Percentiles rank a stretch among this genome's conserved stretches.
These are phyloP conservation scores for Aureobasidium sp. DNA, from an alignment of 2,329 filamentous ascomycete genomes.

Conservation along the genomic window DNA sequence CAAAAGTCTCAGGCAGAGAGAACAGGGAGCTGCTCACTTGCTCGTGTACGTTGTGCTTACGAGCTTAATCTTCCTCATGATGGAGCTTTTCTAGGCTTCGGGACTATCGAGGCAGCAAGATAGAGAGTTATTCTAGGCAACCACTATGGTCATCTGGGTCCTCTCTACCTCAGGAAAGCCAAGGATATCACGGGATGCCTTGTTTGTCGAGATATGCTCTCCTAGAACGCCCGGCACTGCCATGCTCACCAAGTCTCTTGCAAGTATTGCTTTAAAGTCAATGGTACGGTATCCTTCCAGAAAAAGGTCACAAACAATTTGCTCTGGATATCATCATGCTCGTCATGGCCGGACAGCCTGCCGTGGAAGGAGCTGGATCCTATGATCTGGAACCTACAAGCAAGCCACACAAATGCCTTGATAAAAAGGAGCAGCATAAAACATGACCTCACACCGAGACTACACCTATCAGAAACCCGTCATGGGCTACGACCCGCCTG, in stretches of 20 bases:
- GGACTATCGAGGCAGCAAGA: background rate
- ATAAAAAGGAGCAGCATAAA: background rate
- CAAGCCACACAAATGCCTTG: background rate
- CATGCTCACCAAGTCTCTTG: background rate
- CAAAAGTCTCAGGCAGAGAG: background rate
- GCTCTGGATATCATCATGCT: background rate
- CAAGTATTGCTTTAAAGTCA: background rate
- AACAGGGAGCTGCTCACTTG: background rate
- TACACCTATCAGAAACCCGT: background rate
- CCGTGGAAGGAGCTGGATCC: background rate
- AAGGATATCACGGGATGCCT: background rate
- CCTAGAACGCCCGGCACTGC: background rate
- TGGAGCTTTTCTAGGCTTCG: background rate
- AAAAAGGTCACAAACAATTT: too few relatives aligned
- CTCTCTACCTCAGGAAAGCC: too few relatives aligned
- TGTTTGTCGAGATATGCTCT: background rate
- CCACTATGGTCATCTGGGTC: too few relatives aligned
- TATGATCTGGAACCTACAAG: background rate
- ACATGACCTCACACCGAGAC: slow-evolving; percentile 1
- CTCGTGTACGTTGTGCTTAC: background rate
- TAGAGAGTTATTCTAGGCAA: background rate
- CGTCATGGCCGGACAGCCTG: background rate
- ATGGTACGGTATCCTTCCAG: background rate
- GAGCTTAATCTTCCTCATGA: background rate
- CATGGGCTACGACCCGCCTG: background rate